Evolutionary conservation across 2,329 filamentous ascomycete genomes (phyloP).

Genomic region (Pseudogymnoascus sp.): DNA sequence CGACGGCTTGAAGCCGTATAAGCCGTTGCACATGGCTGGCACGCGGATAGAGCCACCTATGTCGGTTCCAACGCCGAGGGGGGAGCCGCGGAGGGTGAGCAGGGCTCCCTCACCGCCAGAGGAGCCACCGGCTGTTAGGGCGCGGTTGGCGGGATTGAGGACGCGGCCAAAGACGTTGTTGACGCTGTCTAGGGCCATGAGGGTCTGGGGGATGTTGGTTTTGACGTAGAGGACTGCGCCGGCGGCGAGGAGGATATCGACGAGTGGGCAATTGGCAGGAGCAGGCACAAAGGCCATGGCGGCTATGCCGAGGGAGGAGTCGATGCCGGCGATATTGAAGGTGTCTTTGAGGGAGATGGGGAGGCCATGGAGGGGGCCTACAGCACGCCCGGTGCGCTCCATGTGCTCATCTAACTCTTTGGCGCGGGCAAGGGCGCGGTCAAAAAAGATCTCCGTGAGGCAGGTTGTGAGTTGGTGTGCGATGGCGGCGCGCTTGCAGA

Average conservation of each 20-base stretch:
- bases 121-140: constrained; percentile 52
- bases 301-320: constrained; percentile 48
- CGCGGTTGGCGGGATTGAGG: constrained; percentile 52
- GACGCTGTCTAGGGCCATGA: constrained; percentile 46
- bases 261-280: constrained; percentile 44
- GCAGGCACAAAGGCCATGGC: constrained; percentile 45
- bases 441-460: constrained; percentile 42
- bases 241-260: constrained; percentile 47
- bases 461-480: constrained; percentile 40
- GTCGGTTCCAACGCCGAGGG: constrained; percentile 56
- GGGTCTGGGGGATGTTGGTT: constrained; percentile 57
- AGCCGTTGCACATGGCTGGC: constrained; percentile 40
- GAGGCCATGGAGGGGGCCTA: constrained; percentile 55
- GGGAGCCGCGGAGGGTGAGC: constrained; percentile 41
- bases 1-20: constrained; percentile 44
- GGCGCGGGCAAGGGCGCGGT: constrained; percentile 37
- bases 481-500: constrained; percentile 42
- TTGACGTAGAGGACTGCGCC: constrained; percentile 63
- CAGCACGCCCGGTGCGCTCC: constrained; percentile 30
- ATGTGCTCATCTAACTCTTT: constrained; percentile 37
- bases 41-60: constrained; percentile 40
- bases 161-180: constrained; percentile 56
- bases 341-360: constrained; percentile 53
- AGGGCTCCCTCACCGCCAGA: constrained; percentile 57
- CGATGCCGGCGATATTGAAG: constrained; percentile 45